phyloP scores from a whole-genome alignment of 805 yeast genomes.

The Jamesozyma rosinii region DNA sequence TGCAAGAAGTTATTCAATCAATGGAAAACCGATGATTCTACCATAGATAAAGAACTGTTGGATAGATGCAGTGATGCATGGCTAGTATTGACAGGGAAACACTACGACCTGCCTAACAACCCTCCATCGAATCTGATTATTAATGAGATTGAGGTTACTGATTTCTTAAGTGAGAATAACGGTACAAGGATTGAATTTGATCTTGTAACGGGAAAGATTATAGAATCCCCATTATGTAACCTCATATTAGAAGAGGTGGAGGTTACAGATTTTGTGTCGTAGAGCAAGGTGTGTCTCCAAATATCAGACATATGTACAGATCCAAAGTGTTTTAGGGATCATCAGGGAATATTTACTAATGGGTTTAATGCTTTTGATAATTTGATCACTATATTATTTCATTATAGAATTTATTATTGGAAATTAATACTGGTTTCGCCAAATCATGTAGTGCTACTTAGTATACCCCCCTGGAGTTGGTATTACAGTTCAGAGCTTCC shows the following conservation, averaged over 20 bases:
- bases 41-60: slow-evolving; percentile 5
- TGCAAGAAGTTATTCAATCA: slow-evolving; percentile 7
- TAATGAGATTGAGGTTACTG: slow-evolving; percentile 5
- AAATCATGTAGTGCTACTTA: too few species aligned
- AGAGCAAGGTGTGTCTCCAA: background rate
- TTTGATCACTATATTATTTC: too few species aligned
- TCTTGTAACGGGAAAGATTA: slow-evolving; percentile 3
- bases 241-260: slow-evolving; percentile 25
- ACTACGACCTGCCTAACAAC: slow-evolving; percentile 6
- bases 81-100: slow-evolving; percentile 9
- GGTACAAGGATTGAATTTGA: slow-evolving; percentile 11
- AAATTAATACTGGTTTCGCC: too few species aligned
- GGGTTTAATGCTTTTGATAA: too few species aligned
- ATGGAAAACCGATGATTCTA: slow-evolving; percentile 7
- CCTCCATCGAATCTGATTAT: slow-evolving; percentile 4
- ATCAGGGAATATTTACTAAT: too few species aligned
- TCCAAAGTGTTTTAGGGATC: too few species aligned
- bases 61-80: slow-evolving; percentile 14
- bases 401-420: too few species aligned
- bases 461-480: too few species aligned
- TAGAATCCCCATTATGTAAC: slow-evolving; percentile 11
- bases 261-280: slow-evolving; percentile 11
- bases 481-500: too few species aligned
- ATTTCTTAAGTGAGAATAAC: background rate
- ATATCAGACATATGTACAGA: too few species aligned